Evolutionary conservation across 345 rosid species (phyloP), one percentile per base, ranked within the genome.

Genomic region (Populus deltoides): DNA sequence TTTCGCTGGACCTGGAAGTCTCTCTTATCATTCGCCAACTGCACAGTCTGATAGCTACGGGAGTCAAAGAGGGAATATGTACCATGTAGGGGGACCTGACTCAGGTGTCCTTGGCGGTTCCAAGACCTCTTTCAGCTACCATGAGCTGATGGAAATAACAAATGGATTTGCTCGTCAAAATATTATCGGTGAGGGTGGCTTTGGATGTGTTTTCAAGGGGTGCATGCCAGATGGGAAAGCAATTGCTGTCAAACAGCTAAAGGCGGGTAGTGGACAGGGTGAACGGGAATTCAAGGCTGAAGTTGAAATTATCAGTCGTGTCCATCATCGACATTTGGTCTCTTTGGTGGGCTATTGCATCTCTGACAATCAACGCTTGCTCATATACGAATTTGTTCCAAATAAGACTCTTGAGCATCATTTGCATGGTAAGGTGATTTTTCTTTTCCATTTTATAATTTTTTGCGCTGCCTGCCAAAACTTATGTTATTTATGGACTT

Each of bases 231-330:
- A 90, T 31, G 94, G 97, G 22, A 91, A 72, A 73, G 39, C 74
- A 33, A 97, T 94, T 27, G 98, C 98, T 2, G 94, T 97, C 25
- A 97, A 97, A 85, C 99, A 97, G 84, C 94, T 97, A 77, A 97
- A 90, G 86, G 89, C 84, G 2, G 99, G 97, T 31, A 88, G 99
- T n/a, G 97, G 98, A 69, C 98, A 96, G 84, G 99, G 99, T 27
- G 99, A 96, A 17, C 88, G 98, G 61, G 99, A 96, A 81, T 94
- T 94, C 72, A 92, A 89, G 68, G 98, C 98, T 16, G 99, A 94
- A 83, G 96, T 94, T 51, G 99, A 96, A 86, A 96, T 92, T 73
- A 96, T 96, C 70, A 92, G 94, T 41, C 92, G 98, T 59, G 98
- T 96, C 81, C 99, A 96, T 70, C 99, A 96, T 83, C 88, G 97